Conservation (phyloP, 2,329 filamentous ascomycete genomes). For the Colletotrichum truncatum region DNA sequence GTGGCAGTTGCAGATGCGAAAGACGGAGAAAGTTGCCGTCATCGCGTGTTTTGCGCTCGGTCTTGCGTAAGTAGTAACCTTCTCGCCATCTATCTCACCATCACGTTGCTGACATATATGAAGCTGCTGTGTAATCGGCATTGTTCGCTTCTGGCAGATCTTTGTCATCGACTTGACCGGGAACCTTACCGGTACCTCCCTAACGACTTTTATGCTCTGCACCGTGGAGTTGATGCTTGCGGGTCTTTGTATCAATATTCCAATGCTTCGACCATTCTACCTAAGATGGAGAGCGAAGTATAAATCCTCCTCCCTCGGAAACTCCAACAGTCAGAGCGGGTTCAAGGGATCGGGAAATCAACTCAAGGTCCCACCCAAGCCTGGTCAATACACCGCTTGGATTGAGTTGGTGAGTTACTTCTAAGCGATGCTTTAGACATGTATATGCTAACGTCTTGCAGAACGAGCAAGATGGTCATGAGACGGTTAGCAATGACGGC, state of each 20-base stretch:
- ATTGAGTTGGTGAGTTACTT: conserved; percentile 27
- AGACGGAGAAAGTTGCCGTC: conserved; percentile 36
- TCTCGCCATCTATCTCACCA: not conserved
- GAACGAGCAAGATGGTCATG: conserved; percentile 34
- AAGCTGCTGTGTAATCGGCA: conserved; percentile 47
- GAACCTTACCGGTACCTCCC: conserved; percentile 50
- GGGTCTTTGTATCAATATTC: conserved; percentile 51
- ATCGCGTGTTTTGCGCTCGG: conserved; percentile 34
- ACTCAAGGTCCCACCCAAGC: conserved; percentile 11
- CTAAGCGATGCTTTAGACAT: too few species aligned
- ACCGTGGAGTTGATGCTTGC: conserved; percentile 50
- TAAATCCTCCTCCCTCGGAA: conserved; percentile 39
- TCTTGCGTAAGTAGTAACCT: conserved; percentile 33
- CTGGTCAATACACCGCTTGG: conserved; percentile 19
- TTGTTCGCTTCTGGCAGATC: conserved; percentile 49
- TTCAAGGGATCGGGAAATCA: conserved; percentile 19
- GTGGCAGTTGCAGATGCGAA: conserved; percentile 40
- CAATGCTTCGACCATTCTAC: conserved; percentile 50
- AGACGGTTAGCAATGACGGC: conserved; percentile 32
- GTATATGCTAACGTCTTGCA: not conserved
- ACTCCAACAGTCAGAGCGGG: conserved; percentile 32
- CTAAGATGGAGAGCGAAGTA: conserved; percentile 41
- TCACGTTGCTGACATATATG: not conserved
- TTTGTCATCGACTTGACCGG: conserved; percentile 44
- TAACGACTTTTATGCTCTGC: conserved; percentile 49